Percentiles rank a stretch among this genome's conserved stretches.
Conservation (phyloP, 257 asterid species). For the Craterostigma plantagineum region DNA sequence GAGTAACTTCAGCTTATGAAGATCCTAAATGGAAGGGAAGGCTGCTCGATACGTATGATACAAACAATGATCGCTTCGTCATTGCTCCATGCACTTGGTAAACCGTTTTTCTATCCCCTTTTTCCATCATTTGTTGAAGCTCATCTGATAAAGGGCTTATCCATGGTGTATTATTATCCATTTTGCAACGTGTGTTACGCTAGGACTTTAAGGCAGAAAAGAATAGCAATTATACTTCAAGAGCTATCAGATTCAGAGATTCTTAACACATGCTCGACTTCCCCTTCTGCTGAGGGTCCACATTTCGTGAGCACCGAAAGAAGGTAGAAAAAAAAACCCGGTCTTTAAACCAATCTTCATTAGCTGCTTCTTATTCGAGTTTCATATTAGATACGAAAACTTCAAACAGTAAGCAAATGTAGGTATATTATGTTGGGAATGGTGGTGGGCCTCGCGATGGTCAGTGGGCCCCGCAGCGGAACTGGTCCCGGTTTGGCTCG, state of each 20-base stretch:
- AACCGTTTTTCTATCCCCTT: not conserved
- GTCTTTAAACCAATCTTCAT: not conserved
- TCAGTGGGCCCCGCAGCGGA: too few species aligned
- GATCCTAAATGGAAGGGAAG: conserved; percentile 45
- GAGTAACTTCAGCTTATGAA: conserved; percentile 48
- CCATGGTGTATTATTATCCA: not conserved
- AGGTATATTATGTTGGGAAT: too few species aligned
- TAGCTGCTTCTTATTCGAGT: not conserved
- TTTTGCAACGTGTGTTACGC: conserved; percentile 1
- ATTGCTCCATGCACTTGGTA: conserved; percentile 81
- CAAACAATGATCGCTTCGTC: conserved; percentile 39
- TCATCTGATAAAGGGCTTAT: not conserved
- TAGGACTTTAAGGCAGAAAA: conserved; percentile 38
- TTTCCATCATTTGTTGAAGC: not conserved
- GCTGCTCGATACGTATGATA: conserved; percentile 65
- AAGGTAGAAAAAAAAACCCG: conserved; percentile 24
- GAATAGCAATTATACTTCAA: conserved; percentile 33
- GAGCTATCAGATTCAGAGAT: conserved; percentile 53
- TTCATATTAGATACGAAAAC: not conserved
- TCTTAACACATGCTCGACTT: conserved; percentile 63
- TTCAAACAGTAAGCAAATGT: not conserved
- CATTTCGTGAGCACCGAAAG: conserved; percentile 52
- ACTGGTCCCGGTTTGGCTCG: too few species aligned
- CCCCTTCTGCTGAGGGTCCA: conserved; percentile 75
- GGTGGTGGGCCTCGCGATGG: too few species aligned